These are phyloP conservation scores for Fusarium brevicatenulatum DNA, from an alignment of 2,329 filamentous ascomycete species.

Conservation along the genomic window DNA sequence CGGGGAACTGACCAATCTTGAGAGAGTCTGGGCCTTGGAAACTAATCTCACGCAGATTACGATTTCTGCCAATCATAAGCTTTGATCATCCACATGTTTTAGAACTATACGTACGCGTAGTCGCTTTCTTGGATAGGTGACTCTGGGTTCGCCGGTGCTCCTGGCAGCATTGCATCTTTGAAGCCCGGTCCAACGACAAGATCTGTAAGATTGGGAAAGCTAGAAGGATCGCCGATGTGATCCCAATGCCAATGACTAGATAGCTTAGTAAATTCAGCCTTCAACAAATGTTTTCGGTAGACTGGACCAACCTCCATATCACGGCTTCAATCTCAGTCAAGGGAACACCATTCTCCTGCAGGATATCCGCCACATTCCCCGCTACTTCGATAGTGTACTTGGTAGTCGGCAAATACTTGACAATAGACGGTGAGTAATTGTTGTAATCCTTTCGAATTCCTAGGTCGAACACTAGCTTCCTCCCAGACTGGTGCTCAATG, in stretches of 20 bases:
- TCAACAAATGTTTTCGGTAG: too few relatives aligned
- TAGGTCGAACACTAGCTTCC: constrained; percentile 46
- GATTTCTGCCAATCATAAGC: not conserved
- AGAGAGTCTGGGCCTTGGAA: constrained; percentile 39
- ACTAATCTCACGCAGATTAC: constrained; percentile 43
- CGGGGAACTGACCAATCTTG: constrained; percentile 51
- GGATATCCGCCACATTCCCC: constrained; percentile 41
- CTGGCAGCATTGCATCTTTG: constrained; percentile 56
- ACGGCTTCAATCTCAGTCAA: constrained; percentile 30
- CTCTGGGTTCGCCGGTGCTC: constrained; percentile 54
- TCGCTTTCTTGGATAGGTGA: constrained; percentile 50
- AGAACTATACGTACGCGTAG: constrained; percentile 39
- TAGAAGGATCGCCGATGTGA: constrained; percentile 61
- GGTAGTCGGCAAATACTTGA: constrained; percentile 41
- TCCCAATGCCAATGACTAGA: constrained; percentile 60
- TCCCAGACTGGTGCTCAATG: constrained; percentile 44
- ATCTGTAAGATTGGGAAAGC: constrained; percentile 57
- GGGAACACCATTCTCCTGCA: constrained; percentile 10
- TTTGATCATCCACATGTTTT: rapidly evolving
- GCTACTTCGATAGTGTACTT: constrained; percentile 41
- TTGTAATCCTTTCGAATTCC: constrained; percentile 46
- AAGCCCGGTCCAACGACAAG: constrained; percentile 65
- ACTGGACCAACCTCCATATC: constrained; percentile 28
- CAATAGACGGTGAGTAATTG: constrained; percentile 43
- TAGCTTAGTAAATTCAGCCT: not conserved